Evolutionary conservation across 2,329 filamentous ascomycete genomes (phyloP).

Genomic region (Stagonosporopsis chrysanthemi): DNA sequence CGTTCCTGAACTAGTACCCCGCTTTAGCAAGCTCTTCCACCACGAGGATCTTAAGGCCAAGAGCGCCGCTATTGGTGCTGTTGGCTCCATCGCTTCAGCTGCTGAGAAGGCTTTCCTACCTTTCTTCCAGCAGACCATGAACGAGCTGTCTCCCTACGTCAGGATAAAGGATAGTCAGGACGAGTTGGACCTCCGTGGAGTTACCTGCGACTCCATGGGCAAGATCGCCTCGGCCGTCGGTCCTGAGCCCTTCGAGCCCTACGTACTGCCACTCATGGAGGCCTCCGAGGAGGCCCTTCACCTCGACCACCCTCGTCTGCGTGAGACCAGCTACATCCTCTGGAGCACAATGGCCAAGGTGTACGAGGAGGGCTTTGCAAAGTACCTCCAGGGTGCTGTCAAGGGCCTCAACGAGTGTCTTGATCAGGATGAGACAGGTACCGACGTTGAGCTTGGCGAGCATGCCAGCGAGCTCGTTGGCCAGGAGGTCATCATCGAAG

Average conservation of each 20-base stretch:
- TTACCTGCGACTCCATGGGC: constrained; percentile 90
- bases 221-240: constrained; percentile 92
- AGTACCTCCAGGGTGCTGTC: constrained; percentile 80
- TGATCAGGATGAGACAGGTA: constrained; percentile 84
- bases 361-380: constrained; percentile 82
- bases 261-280: constrained; percentile 87
- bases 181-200: constrained; percentile 86
- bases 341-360: constrained; percentile 96
- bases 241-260: constrained; percentile 84
- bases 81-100: constrained; percentile 88
- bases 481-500: constrained; percentile 77
- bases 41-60: constrained; percentile 91
- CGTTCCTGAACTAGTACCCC: constrained; percentile 80
- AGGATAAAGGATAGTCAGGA: constrained; percentile 88
- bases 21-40: constrained; percentile 82
- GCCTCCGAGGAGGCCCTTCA: constrained; percentile 89
- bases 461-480: constrained; percentile 77
- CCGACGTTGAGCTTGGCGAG: constrained; percentile 78
- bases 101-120: constrained; percentile 83
- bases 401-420: constrained; percentile 84
- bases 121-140: constrained; percentile 93
- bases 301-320: constrained; percentile 87
- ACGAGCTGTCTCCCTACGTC: constrained; percentile 83
- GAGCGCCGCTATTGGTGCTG: constrained; percentile 84
- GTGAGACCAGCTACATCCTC: constrained; percentile 96